Percentiles rank a stretch among this genome's conserved stretches.
phyloP scores from a whole-genome alignment of 805 yeast species.

The Starmerella lactis-condensi region DNA sequence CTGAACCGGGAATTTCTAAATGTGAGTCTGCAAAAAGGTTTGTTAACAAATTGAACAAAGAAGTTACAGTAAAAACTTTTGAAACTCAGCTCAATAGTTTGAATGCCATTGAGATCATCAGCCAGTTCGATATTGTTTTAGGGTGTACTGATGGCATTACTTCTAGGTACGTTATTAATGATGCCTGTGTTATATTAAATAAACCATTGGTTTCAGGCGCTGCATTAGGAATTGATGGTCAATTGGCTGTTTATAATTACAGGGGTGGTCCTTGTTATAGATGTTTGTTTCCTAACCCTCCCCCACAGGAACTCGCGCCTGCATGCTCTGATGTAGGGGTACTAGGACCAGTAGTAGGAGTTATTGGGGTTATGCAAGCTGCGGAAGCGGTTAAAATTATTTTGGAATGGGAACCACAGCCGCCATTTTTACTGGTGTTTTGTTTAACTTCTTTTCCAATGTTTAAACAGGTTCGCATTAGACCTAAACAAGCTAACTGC shows the following conservation, averaged over 20 bases:
- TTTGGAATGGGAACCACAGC: too few relatives aligned
- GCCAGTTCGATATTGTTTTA: constrained; percentile 52
- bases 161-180: constrained; percentile 71
- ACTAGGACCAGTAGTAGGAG: constrained; percentile 87
- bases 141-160: constrained; percentile 94
- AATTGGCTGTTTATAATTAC: constrained; percentile 57
- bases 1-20: constrained; percentile 52
- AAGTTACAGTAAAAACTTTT: constrained; percentile 37
- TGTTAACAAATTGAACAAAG: constrained; percentile 44
- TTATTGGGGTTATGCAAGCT: constrained; percentile 79
- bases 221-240: constrained; percentile 84
- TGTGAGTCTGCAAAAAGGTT: constrained; percentile 57
- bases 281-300: constrained; percentile 81
- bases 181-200: constrained; percentile 49
- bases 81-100: constrained; percentile 19
- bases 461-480: constrained; percentile 60
- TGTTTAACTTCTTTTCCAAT: constrained; percentile 31
- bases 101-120: constrained; percentile 47
- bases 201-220: constrained; percentile 78
- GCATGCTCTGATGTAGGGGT: constrained; percentile 90
- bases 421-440: too few relatives aligned
- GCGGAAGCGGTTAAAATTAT: constrained; percentile 65
- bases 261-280: constrained; percentile 74
- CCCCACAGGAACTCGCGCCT: constrained; percentile 62
- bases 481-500: constrained; percentile 45